Evolutionary conservation across 345 rosid species (phyloP).

Genomic region (Leavenworthia alabamica): DNA sequence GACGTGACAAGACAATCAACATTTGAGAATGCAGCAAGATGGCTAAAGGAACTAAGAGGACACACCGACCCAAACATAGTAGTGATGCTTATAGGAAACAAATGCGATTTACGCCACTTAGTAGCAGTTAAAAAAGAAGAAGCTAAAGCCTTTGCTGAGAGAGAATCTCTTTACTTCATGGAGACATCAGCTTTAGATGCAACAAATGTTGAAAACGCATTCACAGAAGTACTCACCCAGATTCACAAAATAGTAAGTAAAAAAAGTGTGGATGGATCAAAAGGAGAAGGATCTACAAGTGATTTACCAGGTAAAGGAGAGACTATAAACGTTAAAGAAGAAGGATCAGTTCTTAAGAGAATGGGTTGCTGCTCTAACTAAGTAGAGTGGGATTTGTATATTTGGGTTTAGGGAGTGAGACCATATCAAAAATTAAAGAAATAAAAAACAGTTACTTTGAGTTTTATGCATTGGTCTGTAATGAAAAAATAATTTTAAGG

Average conservation of each 20-base stretch:
- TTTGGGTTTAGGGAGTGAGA: constrained; percentile 9
- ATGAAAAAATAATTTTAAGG: background rate
- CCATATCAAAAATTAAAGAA: background rate
- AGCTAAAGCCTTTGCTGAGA: constrained; percentile 49
- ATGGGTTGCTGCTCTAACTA: constrained; percentile 39
- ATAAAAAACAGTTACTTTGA: background rate
- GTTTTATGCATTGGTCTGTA: constrained; percentile 1
- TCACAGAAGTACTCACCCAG: constrained; percentile 51
- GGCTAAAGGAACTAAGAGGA: constrained; percentile 51
- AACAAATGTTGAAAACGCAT: constrained; percentile 50
- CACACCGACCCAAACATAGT: constrained; percentile 59
- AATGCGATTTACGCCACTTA: constrained; percentile 53
- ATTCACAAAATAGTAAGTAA: constrained; percentile 51
- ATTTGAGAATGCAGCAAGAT: constrained; percentile 56
- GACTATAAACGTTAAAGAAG: constrained; percentile 31
- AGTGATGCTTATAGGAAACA: constrained; percentile 66
- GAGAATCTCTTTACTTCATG: constrained; percentile 46
- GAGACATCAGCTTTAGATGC: constrained; percentile 56
- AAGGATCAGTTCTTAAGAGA: constrained; percentile 27
- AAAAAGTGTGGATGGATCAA: constrained; percentile 47
- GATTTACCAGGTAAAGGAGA: constrained; percentile 32
- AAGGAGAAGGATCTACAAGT: constrained; percentile 24
- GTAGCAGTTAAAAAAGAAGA: constrained; percentile 52
- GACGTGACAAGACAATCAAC: constrained; percentile 56
- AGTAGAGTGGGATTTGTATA: constrained; percentile 13